Evolutionary conservation across 768 basidiomycete genomes (phyloP).

Genomic region (Leccinum aurantiacum): DNA sequence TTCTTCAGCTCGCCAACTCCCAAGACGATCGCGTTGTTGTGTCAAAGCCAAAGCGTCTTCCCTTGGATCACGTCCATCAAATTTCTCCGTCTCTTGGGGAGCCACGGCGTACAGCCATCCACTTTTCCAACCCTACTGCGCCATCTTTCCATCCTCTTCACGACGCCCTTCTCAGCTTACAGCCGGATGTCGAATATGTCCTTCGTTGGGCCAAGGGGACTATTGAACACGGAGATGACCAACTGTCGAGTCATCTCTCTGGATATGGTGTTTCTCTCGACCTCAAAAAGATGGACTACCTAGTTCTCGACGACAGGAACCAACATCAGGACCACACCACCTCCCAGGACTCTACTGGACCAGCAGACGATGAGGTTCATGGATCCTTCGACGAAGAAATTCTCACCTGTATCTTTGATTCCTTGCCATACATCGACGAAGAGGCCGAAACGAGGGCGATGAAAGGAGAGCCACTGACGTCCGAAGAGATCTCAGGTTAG

Average conservation of each 20-base stretch:
- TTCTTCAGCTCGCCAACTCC: conserved; percentile 51
- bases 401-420: conserved; percentile 31
- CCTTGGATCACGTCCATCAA: conserved; percentile 79
- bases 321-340: conserved; percentile 12
- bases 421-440: conserved; percentile 30
- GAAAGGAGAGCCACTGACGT: conserved; percentile 44
- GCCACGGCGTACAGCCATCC: conserved; percentile 65
- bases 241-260: conserved; percentile 51
- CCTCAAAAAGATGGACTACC: conserved; percentile 96
- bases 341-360: conserved; percentile 1
- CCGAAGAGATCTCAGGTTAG: conserved; percentile 57
- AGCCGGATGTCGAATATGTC: conserved; percentile 65
- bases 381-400: conserved; percentile 18
- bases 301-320: conserved; percentile 85
- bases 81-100: conserved; percentile 44
- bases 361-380: conserved; percentile 9
- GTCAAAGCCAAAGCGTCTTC: conserved; percentile 42
- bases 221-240: conserved; percentile 37
- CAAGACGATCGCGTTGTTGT: conserved; percentile 40
- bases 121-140: conserved; percentile 72
- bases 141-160: conserved; percentile 73
- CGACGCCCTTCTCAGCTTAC: conserved; percentile 51
- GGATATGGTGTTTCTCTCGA: conserved; percentile 93
- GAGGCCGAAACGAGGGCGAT: conserved; percentile 36
- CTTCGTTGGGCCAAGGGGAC: conserved; percentile 46